Conservation (phyloP, 2,329 filamentous ascomycete genomes). For the Alternaria burnsii region DNA sequence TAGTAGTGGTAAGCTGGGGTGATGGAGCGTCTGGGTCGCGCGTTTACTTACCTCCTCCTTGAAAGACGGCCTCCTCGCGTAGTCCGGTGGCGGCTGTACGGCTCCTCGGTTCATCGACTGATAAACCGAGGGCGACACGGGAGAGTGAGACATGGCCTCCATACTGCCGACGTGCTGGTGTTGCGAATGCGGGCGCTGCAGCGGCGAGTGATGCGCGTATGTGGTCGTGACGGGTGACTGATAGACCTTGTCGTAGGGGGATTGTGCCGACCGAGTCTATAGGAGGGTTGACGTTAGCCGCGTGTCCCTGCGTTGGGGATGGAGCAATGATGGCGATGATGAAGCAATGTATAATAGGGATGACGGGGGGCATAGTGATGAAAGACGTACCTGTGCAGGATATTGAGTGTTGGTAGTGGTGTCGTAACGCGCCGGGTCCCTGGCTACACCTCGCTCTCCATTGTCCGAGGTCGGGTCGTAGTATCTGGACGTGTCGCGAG, state of each 20-base stretch:
- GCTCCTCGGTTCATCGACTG: constrained; percentile 44
- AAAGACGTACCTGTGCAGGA: constrained; percentile 40
- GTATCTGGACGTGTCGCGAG: constrained; percentile 56
- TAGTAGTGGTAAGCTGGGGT: constrained; percentile 29
- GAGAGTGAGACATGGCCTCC: constrained; percentile 51
- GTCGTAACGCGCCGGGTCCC: constrained; percentile 45
- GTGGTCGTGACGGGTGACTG: constrained; percentile 46
- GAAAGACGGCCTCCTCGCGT: constrained; percentile 41
- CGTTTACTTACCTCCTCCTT: constrained; percentile 47
- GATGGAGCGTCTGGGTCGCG: constrained; percentile 2
- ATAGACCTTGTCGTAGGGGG: constrained; percentile 50
- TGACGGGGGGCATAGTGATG: constrained; percentile 3
- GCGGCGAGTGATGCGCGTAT: constrained; percentile 48
- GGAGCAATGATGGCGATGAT: not conserved
- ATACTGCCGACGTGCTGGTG: constrained; percentile 42
- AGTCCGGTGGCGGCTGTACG: constrained; percentile 46
- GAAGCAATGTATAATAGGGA: not conserved
- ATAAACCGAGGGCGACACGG: constrained; percentile 49
- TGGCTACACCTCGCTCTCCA: constrained; percentile 46
- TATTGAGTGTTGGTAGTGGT: constrained; percentile 28
- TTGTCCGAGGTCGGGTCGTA: constrained; percentile 61
- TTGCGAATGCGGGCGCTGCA: constrained; percentile 50
- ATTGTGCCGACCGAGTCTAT: constrained; percentile 43
- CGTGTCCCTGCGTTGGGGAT: constrained; percentile 12
- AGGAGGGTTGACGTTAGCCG: constrained; percentile 34